These are phyloP conservation scores for Trichosporon sp. DNA, from an alignment of 1,284 basidiomycete species.

Conservation along the genomic window DNA sequence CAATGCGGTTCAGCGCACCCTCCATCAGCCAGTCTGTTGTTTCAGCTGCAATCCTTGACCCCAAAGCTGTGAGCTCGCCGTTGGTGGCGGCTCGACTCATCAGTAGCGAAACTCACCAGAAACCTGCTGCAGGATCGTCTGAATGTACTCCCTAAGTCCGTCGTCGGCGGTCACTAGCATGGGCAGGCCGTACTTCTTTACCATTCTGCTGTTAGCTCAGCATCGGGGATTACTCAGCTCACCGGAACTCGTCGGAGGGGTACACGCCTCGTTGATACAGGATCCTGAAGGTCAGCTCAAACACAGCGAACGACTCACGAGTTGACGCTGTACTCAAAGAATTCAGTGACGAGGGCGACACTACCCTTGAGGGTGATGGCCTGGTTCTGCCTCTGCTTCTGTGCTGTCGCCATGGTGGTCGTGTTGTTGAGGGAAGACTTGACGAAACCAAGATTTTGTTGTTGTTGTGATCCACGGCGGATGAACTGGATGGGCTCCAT, in stretches of 20 bases:
- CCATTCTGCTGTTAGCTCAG: slow-evolving; percentile 68
- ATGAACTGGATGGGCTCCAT: slow-evolving; percentile 5
- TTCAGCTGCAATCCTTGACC: background rate
- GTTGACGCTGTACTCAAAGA: slow-evolving; percentile 97
- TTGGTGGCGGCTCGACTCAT: background rate
- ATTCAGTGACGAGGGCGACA: slow-evolving; percentile 92
- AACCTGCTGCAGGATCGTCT: slow-evolving; percentile 87
- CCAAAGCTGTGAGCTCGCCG: background rate
- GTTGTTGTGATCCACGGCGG: slow-evolving; percentile 18
- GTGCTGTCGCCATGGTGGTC: slow-evolving; percentile 54
- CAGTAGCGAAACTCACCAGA: slow-evolving; percentile 65
- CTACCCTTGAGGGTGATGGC: slow-evolving; percentile 92
- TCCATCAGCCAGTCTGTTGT: slow-evolving; percentile 83
- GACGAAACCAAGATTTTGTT: slow-evolving; percentile 19
- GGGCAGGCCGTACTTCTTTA: slow-evolving; percentile 97
- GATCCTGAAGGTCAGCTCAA: slow-evolving; percentile 64
- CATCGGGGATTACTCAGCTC: slow-evolving; percentile 21
- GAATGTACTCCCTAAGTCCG: slow-evolving; percentile 86
- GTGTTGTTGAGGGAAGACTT: background rate
- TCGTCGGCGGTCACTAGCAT: slow-evolving; percentile 93
- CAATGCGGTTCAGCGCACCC: slow-evolving; percentile 85
- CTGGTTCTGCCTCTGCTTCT: slow-evolving; percentile 55
- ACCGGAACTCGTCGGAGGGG: slow-evolving; percentile 88
- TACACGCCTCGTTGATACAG: slow-evolving; percentile 97
- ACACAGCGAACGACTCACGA: slow-evolving; percentile 61